Base-by-base conservation (phyloP, 2,329 filamentous ascomycete species). In the Dothistroma pini region DNA sequence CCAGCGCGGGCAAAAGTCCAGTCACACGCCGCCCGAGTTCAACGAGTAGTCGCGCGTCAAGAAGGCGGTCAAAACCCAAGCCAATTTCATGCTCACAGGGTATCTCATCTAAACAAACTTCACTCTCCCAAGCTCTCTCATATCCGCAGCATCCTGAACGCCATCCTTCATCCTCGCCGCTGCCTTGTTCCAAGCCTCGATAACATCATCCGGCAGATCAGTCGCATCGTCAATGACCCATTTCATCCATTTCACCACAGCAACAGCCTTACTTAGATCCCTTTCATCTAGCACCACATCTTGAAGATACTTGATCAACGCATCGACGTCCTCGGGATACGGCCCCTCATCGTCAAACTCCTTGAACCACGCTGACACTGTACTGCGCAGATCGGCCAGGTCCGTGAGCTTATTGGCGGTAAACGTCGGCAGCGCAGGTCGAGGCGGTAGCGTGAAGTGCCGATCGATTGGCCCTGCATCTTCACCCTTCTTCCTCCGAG, bases 291-390 rank as follows among this genome's bases (percentile, higher is more conserved):
- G 32, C 0, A 96, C 82, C 0, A 97, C 90, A 29, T 83, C 83
- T 5, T 74, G 79, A 32, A 97, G 75, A 74, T 96, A 97, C 69
- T 80, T 83, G 57, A 83, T 84, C 62, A 97, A 80, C 41, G 93
- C 86, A 47, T 82, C 82, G 0, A 93, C 87, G 75, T 99, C 95
- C 60, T 89, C 86, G 0, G 77, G 76, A 74, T 95, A 92, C 1
- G 95, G 95, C 0, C 90, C 91, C 2, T 93, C 88, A 5, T 80
- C 80, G 38, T 75, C 78, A 63, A 93, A 96, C 62, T 88, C 86
- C 2, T 78, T 72, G 65, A 91, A 83, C 95, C 95, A 99, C 4
- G 85, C 85, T 58, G 81, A 84, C 14, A 97, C 78, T 71, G 91
- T 91, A 41, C 85, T 81, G 50, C 92, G 84, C 57, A 97, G 79